These are phyloP conservation scores for Cytospora paraplurivora DNA, from an alignment of 2,329 filamentous ascomycete genomes.

Conservation along the genomic window DNA sequence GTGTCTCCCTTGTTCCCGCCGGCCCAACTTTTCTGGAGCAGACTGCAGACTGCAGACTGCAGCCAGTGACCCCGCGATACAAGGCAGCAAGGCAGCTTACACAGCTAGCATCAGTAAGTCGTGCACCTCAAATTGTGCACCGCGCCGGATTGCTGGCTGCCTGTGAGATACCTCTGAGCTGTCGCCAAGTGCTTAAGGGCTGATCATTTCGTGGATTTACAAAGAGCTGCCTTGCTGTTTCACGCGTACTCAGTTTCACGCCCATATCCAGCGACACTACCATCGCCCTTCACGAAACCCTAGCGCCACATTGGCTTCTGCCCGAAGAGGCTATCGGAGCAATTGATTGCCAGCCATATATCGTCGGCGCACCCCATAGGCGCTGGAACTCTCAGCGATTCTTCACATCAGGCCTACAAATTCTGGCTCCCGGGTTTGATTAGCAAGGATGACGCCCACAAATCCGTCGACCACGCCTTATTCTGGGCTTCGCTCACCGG, in stretches of 20 bases:
- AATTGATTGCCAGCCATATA: background rate
- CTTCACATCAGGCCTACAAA: conserved; percentile 19
- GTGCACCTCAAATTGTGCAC: background rate
- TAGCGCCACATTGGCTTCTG: background rate
- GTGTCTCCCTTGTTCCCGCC: background rate
- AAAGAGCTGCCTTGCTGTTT: background rate
- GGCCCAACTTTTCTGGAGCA: too few species aligned
- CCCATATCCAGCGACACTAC: background rate
- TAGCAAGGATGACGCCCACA: conserved; percentile 67
- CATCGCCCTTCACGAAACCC: background rate
- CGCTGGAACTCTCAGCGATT: background rate
- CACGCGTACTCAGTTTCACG: background rate
- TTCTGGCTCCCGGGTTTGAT: conserved; percentile 12
- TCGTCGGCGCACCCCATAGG: background rate
- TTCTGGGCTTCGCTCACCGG: conserved; percentile 72
- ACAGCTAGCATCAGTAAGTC: background rate
- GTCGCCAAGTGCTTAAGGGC: background rate
- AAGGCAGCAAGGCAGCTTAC: background rate
- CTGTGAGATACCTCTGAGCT: background rate
- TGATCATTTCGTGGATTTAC: background rate
- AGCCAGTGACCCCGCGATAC: background rate
- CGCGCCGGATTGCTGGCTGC: background rate
- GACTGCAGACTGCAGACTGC: background rate
- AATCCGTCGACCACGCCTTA: conserved; percentile 79
- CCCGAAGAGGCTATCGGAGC: background rate